Evolutionary conservation across 139 green algal genomes (phyloP).

Genomic region (Chlorella sp.): DNA sequence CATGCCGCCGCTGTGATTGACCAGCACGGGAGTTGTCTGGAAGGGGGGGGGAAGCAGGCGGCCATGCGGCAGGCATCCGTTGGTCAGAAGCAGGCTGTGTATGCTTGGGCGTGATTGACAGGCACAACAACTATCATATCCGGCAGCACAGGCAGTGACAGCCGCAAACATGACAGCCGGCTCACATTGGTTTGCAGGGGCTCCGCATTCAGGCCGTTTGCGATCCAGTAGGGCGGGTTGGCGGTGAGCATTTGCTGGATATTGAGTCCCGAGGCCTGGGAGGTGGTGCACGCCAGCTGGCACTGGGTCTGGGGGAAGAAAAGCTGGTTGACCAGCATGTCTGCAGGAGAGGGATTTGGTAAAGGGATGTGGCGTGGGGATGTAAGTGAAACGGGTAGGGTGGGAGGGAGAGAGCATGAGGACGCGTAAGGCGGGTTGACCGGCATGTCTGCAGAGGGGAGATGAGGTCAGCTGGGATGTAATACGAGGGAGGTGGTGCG

Average conservation of each 20-base stretch:
- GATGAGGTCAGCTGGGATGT: too few relatives aligned
- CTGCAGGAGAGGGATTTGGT: background rate
- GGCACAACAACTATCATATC: background rate
- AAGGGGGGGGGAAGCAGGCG: background rate
- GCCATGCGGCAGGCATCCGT: too few relatives aligned
- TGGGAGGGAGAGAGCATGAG: background rate
- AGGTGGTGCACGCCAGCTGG: conserved; percentile 12
- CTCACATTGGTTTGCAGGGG: conserved; percentile 37
- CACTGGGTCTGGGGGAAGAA: background rate
- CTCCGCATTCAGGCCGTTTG: conserved; percentile 44
- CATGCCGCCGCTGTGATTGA: conserved; percentile 41
- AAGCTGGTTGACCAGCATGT: background rate
- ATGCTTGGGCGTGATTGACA: too few relatives aligned
- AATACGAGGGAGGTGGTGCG: background rate
- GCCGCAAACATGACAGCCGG: background rate
- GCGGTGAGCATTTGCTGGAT: background rate
- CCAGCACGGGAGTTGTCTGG: conserved; percentile 53
- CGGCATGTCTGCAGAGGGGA: too few relatives aligned
- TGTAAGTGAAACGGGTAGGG: background rate
- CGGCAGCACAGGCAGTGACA: background rate
- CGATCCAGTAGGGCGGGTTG: conserved; percentile 68
- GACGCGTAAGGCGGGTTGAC: background rate
- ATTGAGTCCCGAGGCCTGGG: conserved; percentile 3
- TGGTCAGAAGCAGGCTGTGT: too few relatives aligned
- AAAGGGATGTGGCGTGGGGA: background rate